phyloP scores from a whole-genome alignment of 1,284 basidiomycete species.

The Melampsora americana region DNA sequence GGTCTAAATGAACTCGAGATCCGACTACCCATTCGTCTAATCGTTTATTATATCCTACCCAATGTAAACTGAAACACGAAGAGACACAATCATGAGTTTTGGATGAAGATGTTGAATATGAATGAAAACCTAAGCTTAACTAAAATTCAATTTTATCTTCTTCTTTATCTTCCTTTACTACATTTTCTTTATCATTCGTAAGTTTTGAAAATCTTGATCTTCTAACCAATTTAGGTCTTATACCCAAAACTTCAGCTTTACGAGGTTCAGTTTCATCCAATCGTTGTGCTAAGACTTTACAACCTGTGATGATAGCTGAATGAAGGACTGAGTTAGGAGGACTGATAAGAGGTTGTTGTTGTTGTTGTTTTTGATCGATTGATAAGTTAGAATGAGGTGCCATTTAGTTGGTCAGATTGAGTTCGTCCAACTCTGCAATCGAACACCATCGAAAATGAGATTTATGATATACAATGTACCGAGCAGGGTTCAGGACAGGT shows the following conservation, averaged over 20 bases:
- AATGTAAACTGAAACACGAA: constrained; percentile 42
- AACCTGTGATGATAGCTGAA: constrained; percentile 68
- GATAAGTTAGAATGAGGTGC: no score
- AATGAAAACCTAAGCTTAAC: constrained; percentile 13
- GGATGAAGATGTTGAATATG: not conserved
- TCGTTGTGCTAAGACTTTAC: constrained; percentile 84
- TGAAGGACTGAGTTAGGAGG: constrained; percentile 49
- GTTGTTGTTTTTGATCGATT: no score
- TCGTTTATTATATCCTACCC: constrained; percentile 57
- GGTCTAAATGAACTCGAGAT: constrained; percentile 73
- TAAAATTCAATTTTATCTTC: constrained; percentile 42
- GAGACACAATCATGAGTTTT: not conserved
- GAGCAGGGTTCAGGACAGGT: no score
- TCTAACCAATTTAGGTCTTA: constrained; percentile 62
- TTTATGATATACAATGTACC: no score
- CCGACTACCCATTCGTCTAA: constrained; percentile 97
- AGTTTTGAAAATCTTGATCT: constrained; percentile 52
- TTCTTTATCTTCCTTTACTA: constrained; percentile 55
- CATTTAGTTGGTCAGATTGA: no score
- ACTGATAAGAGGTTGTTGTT: constrained; percentile 48
- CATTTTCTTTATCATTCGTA: constrained; percentile 57
- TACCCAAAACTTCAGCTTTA: constrained; percentile 86
- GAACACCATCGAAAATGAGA: no score
- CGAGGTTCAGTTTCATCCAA: constrained; percentile 77
- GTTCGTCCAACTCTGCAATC: no score